Conservation (phyloP, 2,329 filamentous ascomycete species). For the Fusarium abutilonis region DNA sequence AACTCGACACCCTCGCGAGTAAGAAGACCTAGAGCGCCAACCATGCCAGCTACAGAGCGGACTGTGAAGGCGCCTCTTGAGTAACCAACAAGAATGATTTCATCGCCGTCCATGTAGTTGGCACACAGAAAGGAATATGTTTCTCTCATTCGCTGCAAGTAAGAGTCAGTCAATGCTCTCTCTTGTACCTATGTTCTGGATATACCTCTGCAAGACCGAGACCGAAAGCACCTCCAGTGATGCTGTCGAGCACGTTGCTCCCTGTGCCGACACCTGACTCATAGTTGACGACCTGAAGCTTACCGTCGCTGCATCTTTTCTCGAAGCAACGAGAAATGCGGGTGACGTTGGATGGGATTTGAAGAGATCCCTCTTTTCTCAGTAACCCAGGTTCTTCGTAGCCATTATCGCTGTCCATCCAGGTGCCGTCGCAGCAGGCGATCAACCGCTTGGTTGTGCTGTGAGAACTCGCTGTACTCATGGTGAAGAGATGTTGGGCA, state of each 20-base stretch:
- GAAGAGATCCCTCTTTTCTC: slow-evolving; percentile 53
- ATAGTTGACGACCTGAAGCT: slow-evolving; percentile 68
- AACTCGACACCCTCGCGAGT: slow-evolving; percentile 63
- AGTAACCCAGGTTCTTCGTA: slow-evolving; percentile 54
- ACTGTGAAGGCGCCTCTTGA: slow-evolving; percentile 68
- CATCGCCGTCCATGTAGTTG: slow-evolving; percentile 68
- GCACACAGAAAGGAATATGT: slow-evolving; percentile 70
- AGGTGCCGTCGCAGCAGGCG: slow-evolving; percentile 64
- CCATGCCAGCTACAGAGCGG: slow-evolving; percentile 65
- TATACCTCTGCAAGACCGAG: slow-evolving; percentile 62
- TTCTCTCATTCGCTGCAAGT: slow-evolving; percentile 63
- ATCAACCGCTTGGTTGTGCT: slow-evolving; percentile 57
- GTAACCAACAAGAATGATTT: slow-evolving; percentile 66
- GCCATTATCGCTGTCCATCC: slow-evolving; percentile 63
- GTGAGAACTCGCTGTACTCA: slow-evolving; percentile 10
- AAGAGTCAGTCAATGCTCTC: slow-evolving; percentile 7
- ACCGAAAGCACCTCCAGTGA: slow-evolving; percentile 66
- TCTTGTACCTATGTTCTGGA: not conserved
- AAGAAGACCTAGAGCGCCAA: slow-evolving; percentile 61
- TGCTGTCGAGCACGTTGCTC: slow-evolving; percentile 58
- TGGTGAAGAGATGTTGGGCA: not conserved
- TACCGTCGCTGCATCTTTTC: slow-evolving; percentile 60
- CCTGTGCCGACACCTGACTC: slow-evolving; percentile 69
- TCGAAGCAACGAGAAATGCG: slow-evolving; percentile 67
- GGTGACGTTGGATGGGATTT: slow-evolving; percentile 68